Base-by-base conservation (phyloP, 345 rosid genomes). In the Limnanthes douglasii region DNA sequence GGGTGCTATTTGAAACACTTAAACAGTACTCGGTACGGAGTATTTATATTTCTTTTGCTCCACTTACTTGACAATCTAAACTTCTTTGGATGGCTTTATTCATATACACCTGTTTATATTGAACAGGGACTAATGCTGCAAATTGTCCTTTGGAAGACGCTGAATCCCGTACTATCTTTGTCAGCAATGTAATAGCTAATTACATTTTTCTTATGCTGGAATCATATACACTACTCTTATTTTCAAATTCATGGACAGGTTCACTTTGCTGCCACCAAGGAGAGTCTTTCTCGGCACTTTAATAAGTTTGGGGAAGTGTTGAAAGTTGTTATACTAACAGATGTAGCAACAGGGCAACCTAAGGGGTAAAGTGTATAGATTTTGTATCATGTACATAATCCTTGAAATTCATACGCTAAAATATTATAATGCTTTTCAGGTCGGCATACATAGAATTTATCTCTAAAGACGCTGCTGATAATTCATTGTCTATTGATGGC, bases 191-290 rank as follows among this genome's bases (percentile, higher is more conserved):
- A 75, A 65, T 45, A 27, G 28, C 47, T 35, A 17, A 21, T 36
- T 29, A 30, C 18, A 14, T 42, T 34, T 18, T 20, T 18, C 23
- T 1, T 48, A 8, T 11, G 20, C 28, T 17, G 18, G 6, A 41
- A 35, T 13, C 25, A 26, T 20, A 15, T 28, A 8, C 25, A 49
- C 18, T 7, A 2, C 7, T 19, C 5, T 50, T 27, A 26, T 25
- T 20, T 38, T 32, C 41, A 15, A 40, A 29, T 10, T 49, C 32
- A 35, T 45, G 16, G 50, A 28, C 75, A 92, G 99, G 99, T 92
- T 61, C 88, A 92, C 66, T 74, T 76, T 66, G 94, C 75, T 57
- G 96, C 99, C 19, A 78, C 95, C 32, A 81, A 75, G 72, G 95
- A 85, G 43, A 71, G 75, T 49, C 81, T 85, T 56, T 85, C 94